Conservation (phyloP, 345 rosid species). For the Aurinia saxatilis region DNA sequence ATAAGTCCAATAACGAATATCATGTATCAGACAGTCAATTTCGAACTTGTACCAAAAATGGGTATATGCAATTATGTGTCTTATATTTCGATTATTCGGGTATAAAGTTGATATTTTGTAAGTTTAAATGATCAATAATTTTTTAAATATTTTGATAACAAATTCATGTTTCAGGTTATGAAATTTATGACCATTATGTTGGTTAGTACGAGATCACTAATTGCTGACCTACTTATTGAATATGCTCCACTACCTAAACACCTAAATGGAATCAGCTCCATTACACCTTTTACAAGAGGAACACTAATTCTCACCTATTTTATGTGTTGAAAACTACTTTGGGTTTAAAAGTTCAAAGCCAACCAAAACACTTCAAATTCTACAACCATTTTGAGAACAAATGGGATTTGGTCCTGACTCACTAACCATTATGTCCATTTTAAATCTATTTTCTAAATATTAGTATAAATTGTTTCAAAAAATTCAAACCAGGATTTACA, state of each 20-base stretch:
- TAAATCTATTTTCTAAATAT: neutral
- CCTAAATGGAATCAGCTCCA: conserved; percentile 2
- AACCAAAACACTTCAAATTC: conserved; percentile 5
- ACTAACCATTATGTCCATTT: conserved; percentile 11
- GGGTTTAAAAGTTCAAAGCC: conserved; percentile 15
- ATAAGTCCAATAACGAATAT: neutral
- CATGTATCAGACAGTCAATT: neutral
- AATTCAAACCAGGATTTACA: neutral
- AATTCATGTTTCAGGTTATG: neutral
- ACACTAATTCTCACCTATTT: conserved; percentile 9
- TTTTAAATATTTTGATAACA: neutral
- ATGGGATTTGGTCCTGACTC: conserved; percentile 11
- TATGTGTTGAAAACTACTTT: conserved; percentile 12
- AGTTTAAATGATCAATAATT: neutral
- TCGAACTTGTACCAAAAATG: neutral
- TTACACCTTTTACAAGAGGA: neutral
- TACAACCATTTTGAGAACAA: conserved; percentile 4
- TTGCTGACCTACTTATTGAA: conserved; percentile 16
- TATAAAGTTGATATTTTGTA: neutral
- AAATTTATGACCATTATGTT: neutral
- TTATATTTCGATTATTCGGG: neutral
- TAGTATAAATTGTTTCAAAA: neutral
- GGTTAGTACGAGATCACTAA: conserved; percentile 17
- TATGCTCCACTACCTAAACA: conserved; percentile 23
- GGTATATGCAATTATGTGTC: neutral